Evolutionary conservation across 2,329 filamentous ascomycete genomes (phyloP).

Genomic region (Diaporthe helianthi): DNA sequence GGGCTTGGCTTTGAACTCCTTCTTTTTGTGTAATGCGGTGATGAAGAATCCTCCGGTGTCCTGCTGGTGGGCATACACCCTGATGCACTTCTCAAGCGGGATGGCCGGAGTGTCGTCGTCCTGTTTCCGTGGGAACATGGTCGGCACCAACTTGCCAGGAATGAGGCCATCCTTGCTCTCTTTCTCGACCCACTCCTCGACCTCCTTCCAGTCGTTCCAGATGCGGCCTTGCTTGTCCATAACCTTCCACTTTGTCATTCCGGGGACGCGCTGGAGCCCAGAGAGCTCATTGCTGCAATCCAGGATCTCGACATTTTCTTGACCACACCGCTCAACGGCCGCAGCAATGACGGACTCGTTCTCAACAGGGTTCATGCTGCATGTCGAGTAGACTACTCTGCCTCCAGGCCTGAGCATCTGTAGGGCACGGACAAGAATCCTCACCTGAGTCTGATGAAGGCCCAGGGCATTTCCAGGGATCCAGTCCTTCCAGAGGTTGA

Average conservation of each 20-base stretch:
- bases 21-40: constrained; percentile 88
- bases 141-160: constrained; percentile 75
- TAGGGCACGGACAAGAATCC: constrained; percentile 89
- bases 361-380: constrained; percentile 98
- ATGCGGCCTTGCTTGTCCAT: constrained; percentile 85
- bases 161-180: constrained; percentile 62
- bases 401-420: constrained; percentile 97
- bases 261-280: constrained; percentile 76
- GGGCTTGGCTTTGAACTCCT: constrained; percentile 80
- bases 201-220: constrained; percentile 83
- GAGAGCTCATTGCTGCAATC: constrained; percentile 83
- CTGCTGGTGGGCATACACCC: constrained; percentile 93
- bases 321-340: constrained; percentile 87
- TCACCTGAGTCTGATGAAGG: constrained; percentile 83
- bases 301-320: constrained; percentile 80
- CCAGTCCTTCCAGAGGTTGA: constrained; percentile 95
- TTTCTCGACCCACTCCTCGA: constrained; percentile 69
- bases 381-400: constrained; percentile 95
- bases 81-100: constrained; percentile 88
- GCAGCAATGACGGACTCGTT: constrained; percentile 91
- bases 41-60: constrained; percentile 99
- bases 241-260: constrained; percentile 84
- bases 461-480: constrained; percentile 85
- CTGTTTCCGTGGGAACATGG: constrained; percentile 79
- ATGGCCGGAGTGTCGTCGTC: constrained; percentile 64